Percentiles rank a stretch among this genome's conserved stretches.
phyloP scores from a whole-genome alignment of 2,329 filamentous ascomycete genomes.

The Pestalotiopsis sp. region DNA sequence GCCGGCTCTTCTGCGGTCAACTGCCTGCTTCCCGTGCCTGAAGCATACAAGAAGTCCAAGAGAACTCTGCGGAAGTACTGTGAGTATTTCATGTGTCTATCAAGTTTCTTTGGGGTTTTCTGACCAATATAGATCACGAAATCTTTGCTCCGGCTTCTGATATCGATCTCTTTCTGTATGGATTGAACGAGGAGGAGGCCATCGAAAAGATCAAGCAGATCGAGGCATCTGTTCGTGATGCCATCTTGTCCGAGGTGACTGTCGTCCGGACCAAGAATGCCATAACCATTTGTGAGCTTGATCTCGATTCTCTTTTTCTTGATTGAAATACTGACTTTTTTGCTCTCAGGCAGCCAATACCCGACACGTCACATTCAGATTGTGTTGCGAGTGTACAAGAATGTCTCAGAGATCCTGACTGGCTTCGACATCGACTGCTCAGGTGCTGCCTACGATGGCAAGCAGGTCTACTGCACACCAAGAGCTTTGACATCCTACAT shows the following conservation, averaged over 20 bases:
- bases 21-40: conserved; percentile 72
- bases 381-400: conserved; percentile 83
- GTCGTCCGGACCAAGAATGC: conserved; percentile 86
- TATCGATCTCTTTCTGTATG: conserved; percentile 85
- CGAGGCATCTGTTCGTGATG: conserved; percentile 73
- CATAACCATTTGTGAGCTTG: conserved; percentile 67
- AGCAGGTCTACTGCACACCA: conserved; percentile 78
- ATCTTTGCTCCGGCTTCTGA: conserved; percentile 82
- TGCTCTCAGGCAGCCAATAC: conserved; percentile 67
- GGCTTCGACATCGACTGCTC: conserved; percentile 89
- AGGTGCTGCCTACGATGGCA: conserved; percentile 79
- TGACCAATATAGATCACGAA: conserved; percentile 60
- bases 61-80: conserved; percentile 69
- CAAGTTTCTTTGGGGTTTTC: neutral
- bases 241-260: conserved; percentile 80
- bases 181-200: conserved; percentile 75
- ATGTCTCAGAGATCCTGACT: conserved; percentile 80
- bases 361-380: conserved; percentile 84
- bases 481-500: conserved; percentile 78
- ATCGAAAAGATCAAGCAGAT: conserved; percentile 85
- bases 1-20: conserved; percentile 83
- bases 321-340: neutral
- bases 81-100: neutral
- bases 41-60: conserved; percentile 64
- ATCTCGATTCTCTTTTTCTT: neutral